Conservation (phyloP, 139 green algal species). For the Tetradesmus obliquus region DNA sequence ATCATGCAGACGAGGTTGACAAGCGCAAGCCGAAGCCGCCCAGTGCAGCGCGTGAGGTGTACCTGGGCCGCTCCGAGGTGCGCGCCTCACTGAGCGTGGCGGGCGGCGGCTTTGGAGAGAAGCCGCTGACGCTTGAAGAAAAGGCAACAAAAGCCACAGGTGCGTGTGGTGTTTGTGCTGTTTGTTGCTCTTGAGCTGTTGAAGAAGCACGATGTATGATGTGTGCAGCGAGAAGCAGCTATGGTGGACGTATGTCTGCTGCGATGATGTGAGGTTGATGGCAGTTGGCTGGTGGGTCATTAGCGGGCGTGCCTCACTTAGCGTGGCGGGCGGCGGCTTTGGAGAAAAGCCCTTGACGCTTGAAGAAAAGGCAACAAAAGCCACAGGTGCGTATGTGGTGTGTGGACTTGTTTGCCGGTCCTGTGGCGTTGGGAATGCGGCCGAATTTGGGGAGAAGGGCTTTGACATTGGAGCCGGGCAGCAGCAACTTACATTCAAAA, state of each 20-base stretch:
- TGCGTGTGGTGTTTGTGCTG: too few relatives aligned
- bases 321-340: not conserved
- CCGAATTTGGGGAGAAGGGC: too few relatives aligned
- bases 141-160: conserved; percentile 32
- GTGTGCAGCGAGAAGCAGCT: too few relatives aligned
- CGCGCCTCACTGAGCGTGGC: not conserved
- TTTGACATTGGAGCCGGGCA: too few relatives aligned
- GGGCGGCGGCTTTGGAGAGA: conserved; percentile 5
- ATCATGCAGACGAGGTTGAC: conserved; percentile 52
- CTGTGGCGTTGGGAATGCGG: too few relatives aligned
- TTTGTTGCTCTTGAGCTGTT: too few relatives aligned
- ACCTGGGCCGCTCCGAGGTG: conserved; percentile 30
- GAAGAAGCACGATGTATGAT: not conserved
- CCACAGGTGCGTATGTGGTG: not conserved
- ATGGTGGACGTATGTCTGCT: too few relatives aligned
- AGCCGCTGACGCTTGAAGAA: conserved; percentile 33
- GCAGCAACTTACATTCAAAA: too few relatives aligned
- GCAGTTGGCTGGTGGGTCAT: too few relatives aligned
- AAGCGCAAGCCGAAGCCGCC: conserved; percentile 37
- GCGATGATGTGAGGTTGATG: too few relatives aligned
- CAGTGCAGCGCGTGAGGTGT: conserved; percentile 33
- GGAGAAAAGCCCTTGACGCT: conserved; percentile 23
- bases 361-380: conserved; percentile 41
- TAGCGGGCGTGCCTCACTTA: not conserved
- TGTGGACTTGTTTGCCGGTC: too few relatives aligned